Evolutionary conservation across 768 basidiomycete species (phyloP).

Genomic region (Amanita rimosa): DNA sequence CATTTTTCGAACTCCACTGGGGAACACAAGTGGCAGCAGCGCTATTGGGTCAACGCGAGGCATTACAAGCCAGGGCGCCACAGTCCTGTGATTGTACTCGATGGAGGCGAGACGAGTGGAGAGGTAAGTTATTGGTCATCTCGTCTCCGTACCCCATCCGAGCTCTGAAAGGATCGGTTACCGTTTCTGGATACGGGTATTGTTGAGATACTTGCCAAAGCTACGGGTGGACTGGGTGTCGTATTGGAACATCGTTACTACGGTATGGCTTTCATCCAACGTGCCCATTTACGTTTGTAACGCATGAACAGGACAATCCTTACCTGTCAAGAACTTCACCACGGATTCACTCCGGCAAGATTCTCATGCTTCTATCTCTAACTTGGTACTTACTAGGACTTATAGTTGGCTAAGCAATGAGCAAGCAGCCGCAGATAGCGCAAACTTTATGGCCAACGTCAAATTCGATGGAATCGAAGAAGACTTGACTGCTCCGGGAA

Average conservation of each 20-base stretch:
- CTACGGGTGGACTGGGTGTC: conserved; percentile 80
- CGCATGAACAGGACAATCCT: conserved; percentile 42
- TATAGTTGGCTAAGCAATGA: conserved; percentile 79
- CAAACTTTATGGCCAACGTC: conserved; percentile 80
- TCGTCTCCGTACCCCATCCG: not conserved
- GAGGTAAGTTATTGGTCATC: conserved; percentile 30
- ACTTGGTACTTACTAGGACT: not conserved
- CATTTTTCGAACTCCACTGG: conserved; percentile 49
- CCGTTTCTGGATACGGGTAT: conserved; percentile 73
- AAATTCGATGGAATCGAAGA: conserved; percentile 62
- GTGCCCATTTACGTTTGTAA: not conserved
- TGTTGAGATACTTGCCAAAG: conserved; percentile 72
- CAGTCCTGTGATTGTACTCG: conserved; percentile 82
- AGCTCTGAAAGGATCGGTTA: conserved; percentile 26
- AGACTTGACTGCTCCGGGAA: conserved; percentile 60
- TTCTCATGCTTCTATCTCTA: not conserved
- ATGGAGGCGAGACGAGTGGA: conserved; percentile 91
- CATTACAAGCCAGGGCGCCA: conserved; percentile 63
- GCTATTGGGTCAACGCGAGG: conserved; percentile 87
- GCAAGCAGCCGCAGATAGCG: conserved; percentile 85
- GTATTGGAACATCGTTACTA: conserved; percentile 94
- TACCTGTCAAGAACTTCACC: conserved; percentile 67
- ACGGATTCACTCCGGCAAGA: conserved; percentile 70
- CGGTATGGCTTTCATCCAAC: conserved; percentile 26
- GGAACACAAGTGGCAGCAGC: conserved; percentile 61